Percentiles rank a stretch among this genome's conserved stretches.
Evolutionary conservation across 306 rosid genomes (phyloP).

Genomic region (Vigna nakashimae): DNA sequence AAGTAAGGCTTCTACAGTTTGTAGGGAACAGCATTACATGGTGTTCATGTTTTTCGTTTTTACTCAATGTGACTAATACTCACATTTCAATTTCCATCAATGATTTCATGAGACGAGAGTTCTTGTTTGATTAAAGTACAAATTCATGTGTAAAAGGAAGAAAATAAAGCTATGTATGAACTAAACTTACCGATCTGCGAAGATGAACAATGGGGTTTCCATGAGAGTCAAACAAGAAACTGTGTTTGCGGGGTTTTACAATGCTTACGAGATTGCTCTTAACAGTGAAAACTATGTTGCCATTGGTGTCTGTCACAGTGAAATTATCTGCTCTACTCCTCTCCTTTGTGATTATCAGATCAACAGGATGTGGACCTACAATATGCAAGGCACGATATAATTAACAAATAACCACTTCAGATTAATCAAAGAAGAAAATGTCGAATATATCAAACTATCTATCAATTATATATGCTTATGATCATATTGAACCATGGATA

Average conservation of each 20-base stretch:
- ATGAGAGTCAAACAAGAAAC: slow-evolving; percentile 47
- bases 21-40: no score
- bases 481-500: background rate
- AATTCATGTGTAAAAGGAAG: background rate
- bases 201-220: slow-evolving; percentile 50
- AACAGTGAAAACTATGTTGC: slow-evolving; percentile 50
- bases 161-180: background rate
- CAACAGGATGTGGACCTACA: slow-evolving; percentile 37
- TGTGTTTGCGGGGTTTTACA: slow-evolving; percentile 40
- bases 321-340: slow-evolving; percentile 42
- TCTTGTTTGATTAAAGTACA: no score
- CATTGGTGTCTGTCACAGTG: slow-evolving; percentile 53
- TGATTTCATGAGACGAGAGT: no score
- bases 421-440: no score
- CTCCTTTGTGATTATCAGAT: slow-evolving; percentile 51
- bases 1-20: no score
- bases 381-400: no score
- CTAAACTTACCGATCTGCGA: slow-evolving; percentile 42
- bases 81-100: no score
- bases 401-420: background rate
- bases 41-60: no score
- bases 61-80: no score
- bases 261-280: slow-evolving; percentile 26
- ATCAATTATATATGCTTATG: background rate
- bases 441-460: no score